phyloP scores from a whole-genome alignment of 2,329 filamentous ascomycete species.

The Chlorencoelia australis region DNA sequence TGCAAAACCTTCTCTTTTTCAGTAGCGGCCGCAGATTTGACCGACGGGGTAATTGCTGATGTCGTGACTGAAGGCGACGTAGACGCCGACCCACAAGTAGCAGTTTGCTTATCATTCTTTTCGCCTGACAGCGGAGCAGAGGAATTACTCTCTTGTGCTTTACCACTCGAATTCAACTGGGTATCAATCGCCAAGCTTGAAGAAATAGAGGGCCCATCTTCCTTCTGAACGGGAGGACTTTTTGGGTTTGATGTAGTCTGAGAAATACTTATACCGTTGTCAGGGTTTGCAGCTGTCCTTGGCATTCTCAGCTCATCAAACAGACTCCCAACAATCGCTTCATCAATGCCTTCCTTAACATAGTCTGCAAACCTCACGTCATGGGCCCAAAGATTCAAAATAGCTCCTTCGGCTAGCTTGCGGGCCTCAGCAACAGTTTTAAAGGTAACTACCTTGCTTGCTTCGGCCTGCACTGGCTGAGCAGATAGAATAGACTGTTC shows the following conservation, averaged over 20 bases:
- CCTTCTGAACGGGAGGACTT: slow-evolving; percentile 40
- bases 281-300: slow-evolving; percentile 18
- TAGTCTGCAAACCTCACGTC: slow-evolving; percentile 68
- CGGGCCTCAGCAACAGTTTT: slow-evolving; percentile 18
- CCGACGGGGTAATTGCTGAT: slow-evolving; percentile 5
- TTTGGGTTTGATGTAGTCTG: slow-evolving; percentile 1
- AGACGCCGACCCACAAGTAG: neutral
- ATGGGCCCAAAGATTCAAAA: slow-evolving; percentile 52
- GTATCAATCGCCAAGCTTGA: neutral
- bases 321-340: slow-evolving; percentile 48
- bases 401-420: slow-evolving; percentile 55
- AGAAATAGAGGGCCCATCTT: slow-evolving; percentile 36
- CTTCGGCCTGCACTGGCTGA: neutral
- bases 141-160: neutral
- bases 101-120: slow-evolving; percentile 1
- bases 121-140: neutral
- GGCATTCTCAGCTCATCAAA: slow-evolving; percentile 58
- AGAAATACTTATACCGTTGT: neutral
- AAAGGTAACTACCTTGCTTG: neutral
- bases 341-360: slow-evolving; percentile 61
- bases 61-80: neutral
- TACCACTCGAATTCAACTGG: neutral
- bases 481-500: too few species aligned
- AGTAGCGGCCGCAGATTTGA: slow-evolving; percentile 34
- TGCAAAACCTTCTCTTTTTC: slow-evolving; percentile 66